Percentiles rank a stretch among this genome's conserved stretches.
Evolutionary conservation across 1,284 basidiomycete genomes (phyloP).

Genomic region (Sanguinoderma infundibulare): DNA sequence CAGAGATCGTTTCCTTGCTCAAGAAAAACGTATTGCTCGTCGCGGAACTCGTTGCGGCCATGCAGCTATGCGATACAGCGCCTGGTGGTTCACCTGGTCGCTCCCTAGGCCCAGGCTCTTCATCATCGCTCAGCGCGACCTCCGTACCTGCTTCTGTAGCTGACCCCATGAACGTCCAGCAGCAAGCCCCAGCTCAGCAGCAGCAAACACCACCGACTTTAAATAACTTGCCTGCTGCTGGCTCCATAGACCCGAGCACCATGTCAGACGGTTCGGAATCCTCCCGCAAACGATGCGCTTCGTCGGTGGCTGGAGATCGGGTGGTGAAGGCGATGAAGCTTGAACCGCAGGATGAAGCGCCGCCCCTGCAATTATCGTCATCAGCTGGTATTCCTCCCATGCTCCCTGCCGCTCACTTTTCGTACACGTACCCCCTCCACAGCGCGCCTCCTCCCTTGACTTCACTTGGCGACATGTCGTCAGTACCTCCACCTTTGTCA

Average conservation of each 20-base stretch:
- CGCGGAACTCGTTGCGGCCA: conserved; percentile 51
- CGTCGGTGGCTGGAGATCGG: conserved; percentile 63
- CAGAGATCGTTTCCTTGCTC: conserved; percentile 50
- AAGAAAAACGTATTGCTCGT: conserved; percentile 52
- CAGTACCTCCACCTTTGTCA: conserved; percentile 35
- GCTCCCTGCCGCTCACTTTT: conserved; percentile 33
- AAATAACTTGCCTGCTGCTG: conserved; percentile 27
- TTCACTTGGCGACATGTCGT: conserved; percentile 27
- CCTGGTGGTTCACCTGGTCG: conserved; percentile 5
- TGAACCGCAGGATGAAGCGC: conserved; percentile 64
- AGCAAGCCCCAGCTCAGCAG: conserved; percentile 15
- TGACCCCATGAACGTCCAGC: conserved; percentile 22
- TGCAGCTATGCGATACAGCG: conserved; percentile 42
- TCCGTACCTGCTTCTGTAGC: conserved; percentile 15
- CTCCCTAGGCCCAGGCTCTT: conserved; percentile 28
- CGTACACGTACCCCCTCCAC: conserved; percentile 30
- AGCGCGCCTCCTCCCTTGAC: conserved; percentile 28
- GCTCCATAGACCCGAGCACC: conserved; percentile 29
- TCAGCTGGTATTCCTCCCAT: conserved; percentile 30
- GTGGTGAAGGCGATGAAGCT: conserved; percentile 68
- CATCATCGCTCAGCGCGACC: conserved; percentile 19
- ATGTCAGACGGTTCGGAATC: conserved; percentile 35
- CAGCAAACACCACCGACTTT: conserved; percentile 23
- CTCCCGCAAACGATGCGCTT: conserved; percentile 68
- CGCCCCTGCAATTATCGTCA: conserved; percentile 30